Evolutionary conservation across 257 asterid genomes (phyloP), one percentile per base, ranked within the genome.

Genomic region (Asclepias syriaca): DNA sequence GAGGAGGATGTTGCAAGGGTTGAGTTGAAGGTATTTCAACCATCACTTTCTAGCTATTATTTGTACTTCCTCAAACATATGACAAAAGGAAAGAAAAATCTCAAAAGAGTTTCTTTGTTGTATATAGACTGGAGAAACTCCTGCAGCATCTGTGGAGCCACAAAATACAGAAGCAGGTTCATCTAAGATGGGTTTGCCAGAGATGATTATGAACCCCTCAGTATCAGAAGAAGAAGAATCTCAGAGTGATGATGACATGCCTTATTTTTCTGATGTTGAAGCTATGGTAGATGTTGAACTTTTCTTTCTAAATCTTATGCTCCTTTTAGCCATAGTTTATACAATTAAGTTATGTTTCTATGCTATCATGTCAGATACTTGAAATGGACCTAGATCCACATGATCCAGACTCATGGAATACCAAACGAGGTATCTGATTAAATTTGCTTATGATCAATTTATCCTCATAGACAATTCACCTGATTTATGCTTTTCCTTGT

Each of bases 201-300:
- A 84, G 72, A 65, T 87, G 63, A 70, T 8, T 69, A 81, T 74
- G 56, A 83, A 83, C 15, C 82, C 82, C 64, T 83, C 87, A 55
- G 74, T 72, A 37, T 95, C 94, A 19, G 91, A 88, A 78, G 78
- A 88, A 78, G 78, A 83, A 66, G 96, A 88, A 70, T 85, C 88
- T 69, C 84, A 72, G 74, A 81, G 88, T 74, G 99, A 92, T 70
- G 92, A 84, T 51, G 98, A 92, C 13, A 87, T 90, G 77, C 99
- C 99, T 61, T 92, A 82, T 83, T 90, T 84, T 87, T 95, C 99
- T 69, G 99, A 95, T 59, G 76, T 95, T 60, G 99, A 95, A 86
- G 96, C 98, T 79, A 85, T 88, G 99, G 98, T 95, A 90, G 79
- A 55, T 50, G 74, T 82, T 77, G 51, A 37, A 57, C 67, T 54